Evolutionary conservation across 148 eudicot genomes (phyloP).

Genomic region (Silene uniflora): DNA sequence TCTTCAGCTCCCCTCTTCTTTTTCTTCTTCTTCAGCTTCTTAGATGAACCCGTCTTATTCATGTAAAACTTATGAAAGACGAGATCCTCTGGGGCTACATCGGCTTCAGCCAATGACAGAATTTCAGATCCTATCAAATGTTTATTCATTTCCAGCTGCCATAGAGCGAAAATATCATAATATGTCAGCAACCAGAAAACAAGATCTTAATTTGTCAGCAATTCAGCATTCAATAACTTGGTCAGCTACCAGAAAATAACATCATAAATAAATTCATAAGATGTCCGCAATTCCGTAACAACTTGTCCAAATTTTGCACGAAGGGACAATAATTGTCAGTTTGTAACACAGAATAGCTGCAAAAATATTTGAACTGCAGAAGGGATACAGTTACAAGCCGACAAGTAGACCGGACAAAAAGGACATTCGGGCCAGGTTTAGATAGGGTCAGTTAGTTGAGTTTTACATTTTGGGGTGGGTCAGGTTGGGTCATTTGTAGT

Average conservation of each 20-base stretch:
- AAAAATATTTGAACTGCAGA: too few species aligned
- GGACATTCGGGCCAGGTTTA: not conserved
- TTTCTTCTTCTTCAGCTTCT: constrained; percentile 80
- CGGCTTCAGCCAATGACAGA: constrained; percentile 72
- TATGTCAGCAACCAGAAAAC: constrained; percentile 1
- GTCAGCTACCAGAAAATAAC: not conserved
- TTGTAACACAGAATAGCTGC: not conserved
- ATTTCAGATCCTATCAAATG: constrained; percentile 80
- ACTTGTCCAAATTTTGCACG: not conserved
- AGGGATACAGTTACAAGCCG: too few species aligned
- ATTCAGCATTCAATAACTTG: not conserved
- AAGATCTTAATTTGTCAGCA: not conserved
- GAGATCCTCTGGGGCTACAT: constrained; percentile 88
- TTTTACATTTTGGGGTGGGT: not conserved
- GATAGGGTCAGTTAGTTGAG: not conserved
- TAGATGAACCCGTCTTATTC: constrained; percentile 69
- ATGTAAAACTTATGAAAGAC: constrained; percentile 91
- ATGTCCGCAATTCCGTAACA: not conserved
- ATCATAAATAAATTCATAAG: too few species aligned
- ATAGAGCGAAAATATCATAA: constrained; percentile 1
- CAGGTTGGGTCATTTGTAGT: too few species aligned
- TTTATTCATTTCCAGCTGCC: constrained; percentile 81
- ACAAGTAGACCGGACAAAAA: not conserved
- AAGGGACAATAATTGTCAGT: not conserved
- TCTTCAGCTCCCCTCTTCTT: constrained; percentile 56